A percentile compares a stretch with the other conserved stretches of the same genome.
Conservation (phyloP, 1,284 basidiomycete species). For the Trametes hirsuta region DNA sequence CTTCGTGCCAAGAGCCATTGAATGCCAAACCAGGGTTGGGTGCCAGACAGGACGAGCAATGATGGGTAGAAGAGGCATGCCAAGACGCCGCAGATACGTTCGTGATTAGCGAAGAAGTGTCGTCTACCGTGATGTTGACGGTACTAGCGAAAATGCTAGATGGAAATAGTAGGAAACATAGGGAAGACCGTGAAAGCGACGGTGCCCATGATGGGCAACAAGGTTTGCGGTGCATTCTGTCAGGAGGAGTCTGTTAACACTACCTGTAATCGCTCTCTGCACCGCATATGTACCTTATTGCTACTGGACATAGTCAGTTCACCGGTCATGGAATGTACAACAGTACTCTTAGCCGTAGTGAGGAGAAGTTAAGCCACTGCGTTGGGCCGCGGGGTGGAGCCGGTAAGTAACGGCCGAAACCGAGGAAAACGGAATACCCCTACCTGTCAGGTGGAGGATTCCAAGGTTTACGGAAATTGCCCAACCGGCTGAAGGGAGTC, state of each 20-base stretch:
- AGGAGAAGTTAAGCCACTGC: no score
- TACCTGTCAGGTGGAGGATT: slow-evolving; percentile 11
- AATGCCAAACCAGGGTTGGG: slow-evolving; percentile 35
- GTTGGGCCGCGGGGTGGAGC: background rate
- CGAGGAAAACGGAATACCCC: background rate
- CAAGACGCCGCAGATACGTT: slow-evolving; percentile 46
- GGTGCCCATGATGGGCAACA: slow-evolving; percentile 11
- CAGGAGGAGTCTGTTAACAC: no score
- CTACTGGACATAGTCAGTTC: no score
- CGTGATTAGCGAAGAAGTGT: slow-evolving; percentile 44
- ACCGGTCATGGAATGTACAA: no score
- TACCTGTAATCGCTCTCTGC: no score
- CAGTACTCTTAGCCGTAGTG: no score
- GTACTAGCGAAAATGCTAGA: slow-evolving; percentile 17
- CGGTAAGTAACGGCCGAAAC: background rate
- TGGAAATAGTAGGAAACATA: background rate
- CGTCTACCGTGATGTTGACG: slow-evolving; percentile 49
- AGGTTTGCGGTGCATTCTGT: no score
- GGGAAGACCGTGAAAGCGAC: background rate
- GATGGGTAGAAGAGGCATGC: slow-evolving; percentile 38
- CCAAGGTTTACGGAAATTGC: slow-evolving; percentile 8
- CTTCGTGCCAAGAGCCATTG: slow-evolving; percentile 46
- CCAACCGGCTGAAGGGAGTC: background rate
- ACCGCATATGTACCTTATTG: no score
- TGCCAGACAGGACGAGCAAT: slow-evolving; percentile 41